These are phyloP conservation scores for Geranomyces michiganensis DNA, from an alignment of 192 early-diverging fungal species.

Conservation along the genomic window DNA sequence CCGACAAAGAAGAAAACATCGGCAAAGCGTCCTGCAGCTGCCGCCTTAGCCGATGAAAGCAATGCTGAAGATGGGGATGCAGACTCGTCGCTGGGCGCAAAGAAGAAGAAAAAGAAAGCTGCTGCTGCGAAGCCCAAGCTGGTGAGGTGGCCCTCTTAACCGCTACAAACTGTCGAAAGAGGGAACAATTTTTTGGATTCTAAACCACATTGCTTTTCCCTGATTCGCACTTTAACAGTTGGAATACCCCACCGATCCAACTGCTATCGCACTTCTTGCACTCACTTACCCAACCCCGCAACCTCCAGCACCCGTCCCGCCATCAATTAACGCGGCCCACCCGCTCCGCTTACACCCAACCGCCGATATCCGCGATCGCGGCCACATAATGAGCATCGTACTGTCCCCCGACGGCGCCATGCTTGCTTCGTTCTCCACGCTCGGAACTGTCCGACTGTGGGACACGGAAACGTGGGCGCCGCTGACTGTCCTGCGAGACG, in stretches of 20 bases:
- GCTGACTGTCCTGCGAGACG: constrained; percentile 58
- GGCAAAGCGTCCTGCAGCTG: background rate
- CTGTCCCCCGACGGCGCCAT: constrained; percentile 83
- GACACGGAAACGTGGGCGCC: constrained; percentile 74
- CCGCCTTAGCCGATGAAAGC: background rate
- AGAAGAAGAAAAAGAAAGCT: constrained; percentile 6
- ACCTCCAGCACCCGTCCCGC: constrained; percentile 52
- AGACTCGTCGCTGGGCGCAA: background rate
- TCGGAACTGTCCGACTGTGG: constrained; percentile 79
- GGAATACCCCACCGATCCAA: constrained; percentile 19
- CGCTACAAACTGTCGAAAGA: too few species aligned
- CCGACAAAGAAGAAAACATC: background rate
- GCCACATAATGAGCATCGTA: constrained; percentile 79
- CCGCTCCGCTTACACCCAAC: constrained; percentile 64
- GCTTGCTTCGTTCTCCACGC: constrained; percentile 84
- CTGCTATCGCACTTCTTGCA: constrained; percentile 1
- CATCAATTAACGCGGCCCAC: constrained; percentile 68
- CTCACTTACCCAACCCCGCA: constrained; percentile 19
- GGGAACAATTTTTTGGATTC: background rate
- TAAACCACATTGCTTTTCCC: background rate
- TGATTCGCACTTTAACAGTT: background rate
- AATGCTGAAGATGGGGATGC: constrained; percentile 6
- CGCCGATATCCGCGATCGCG: constrained; percentile 74
- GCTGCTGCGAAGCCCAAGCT: background rate
- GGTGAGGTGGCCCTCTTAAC: too few species aligned